Evolutionary conservation across 352 stramenopile species (phyloP), one percentile per base, ranked within the genome.

Genomic region (Pythium sukuiense): DNA sequence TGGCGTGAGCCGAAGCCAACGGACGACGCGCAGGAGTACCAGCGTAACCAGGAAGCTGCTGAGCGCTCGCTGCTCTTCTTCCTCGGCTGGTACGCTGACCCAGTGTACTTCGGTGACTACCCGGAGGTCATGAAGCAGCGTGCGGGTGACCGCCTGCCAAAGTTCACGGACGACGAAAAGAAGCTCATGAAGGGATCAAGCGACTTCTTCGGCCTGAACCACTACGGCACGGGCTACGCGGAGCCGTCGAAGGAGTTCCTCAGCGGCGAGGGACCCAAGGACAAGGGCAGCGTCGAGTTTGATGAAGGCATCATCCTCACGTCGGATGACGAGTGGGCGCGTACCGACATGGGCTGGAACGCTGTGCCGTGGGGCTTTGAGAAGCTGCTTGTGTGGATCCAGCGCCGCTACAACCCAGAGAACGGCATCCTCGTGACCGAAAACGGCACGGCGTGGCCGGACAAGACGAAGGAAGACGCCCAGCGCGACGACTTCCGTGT

Each of bases 151-250:
- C 80, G 91, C n/a, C 71, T 99, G 35, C 94, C 94, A 7, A 61
- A 68, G 43, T 98, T 98, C 71, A 97, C 93, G 9, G 67, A 81
- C 39, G 72, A 92, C 16, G 83, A 97, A 62, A 83, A 87, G 59
- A 75, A 77, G 32, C 54, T 90, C 35, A 61, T 99, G 16, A 83
- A 87, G 55, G 86, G 82, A 6, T 96, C 81, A 49, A 81, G 69
- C 27, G 96, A 99, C 67, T 98, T 98, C 72, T 93, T 99, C 45
- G 95, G 92, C 3, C 72, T 99, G 3, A 99, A 99, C 76, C 91
- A 98, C 73, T 99, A 99, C 74, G 87, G 82, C 32, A 84, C 83
- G 16, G 72, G 59, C 62, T 86, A 85, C 59, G 53, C 54, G 11
- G 77, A 74, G 62, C 76, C 79, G 6, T 83, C 75, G 14, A 61